Conservation (phyloP, 1,139 yeast species). For the Wickerhamiella infanticola region DNA sequence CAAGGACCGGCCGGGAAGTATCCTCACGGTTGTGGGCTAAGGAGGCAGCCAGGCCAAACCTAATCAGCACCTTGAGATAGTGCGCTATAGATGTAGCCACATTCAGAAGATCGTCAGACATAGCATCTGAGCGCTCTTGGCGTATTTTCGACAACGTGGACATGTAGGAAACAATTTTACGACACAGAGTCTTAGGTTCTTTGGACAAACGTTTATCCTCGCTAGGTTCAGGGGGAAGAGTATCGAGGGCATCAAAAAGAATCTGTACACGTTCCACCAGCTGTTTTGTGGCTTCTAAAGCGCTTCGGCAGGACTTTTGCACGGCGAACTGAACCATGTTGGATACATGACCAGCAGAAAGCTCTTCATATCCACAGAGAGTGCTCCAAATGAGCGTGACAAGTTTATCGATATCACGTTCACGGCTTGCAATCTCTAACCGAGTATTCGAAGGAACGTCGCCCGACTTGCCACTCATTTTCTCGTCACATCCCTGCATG, state of each 20-base stretch:
- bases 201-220: conserved; percentile 30
- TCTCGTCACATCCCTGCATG: conserved; percentile 5
- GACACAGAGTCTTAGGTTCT: conserved; percentile 74
- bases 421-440: conserved; percentile 39
- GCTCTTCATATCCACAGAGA: conserved; percentile 78
- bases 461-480: conserved; percentile 2
- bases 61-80: conserved; percentile 66
- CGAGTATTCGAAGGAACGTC: conserved; percentile 19
- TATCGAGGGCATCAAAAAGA: conserved; percentile 62
- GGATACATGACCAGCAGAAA: conserved; percentile 81
- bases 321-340: conserved; percentile 85
- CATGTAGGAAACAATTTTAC: conserved; percentile 30
- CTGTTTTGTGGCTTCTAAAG: conserved; percentile 57
- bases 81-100: conserved; percentile 90
- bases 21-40: conserved; percentile 49
- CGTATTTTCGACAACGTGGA: conserved; percentile 27
- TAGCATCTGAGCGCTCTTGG: conserved; percentile 10
- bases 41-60: conserved; percentile 68
- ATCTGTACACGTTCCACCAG: conserved; percentile 63
- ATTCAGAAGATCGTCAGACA: conserved; percentile 49
- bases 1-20: conserved; percentile 29
- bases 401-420: conserved; percentile 25
- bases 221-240: conserved; percentile 16
- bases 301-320: conserved; percentile 53
- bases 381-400: conserved; percentile 80